Evolutionary conservation across 2,329 filamentous ascomycete species (phyloP).

Genomic region (Myrmaecium sp.): DNA sequence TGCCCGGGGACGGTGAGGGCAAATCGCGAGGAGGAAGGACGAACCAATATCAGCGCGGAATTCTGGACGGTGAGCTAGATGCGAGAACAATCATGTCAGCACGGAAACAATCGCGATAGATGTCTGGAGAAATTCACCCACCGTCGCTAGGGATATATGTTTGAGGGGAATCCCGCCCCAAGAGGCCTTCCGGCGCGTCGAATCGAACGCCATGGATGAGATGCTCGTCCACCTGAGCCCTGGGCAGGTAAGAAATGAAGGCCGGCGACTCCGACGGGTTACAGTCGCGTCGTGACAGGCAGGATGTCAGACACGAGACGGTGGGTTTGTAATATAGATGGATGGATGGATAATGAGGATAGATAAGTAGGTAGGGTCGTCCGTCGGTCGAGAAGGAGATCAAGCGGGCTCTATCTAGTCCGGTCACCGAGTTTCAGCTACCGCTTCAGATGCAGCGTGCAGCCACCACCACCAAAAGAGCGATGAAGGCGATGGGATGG

Average conservation of each 20-base stretch:
- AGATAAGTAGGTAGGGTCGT: background rate
- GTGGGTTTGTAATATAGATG: background rate
- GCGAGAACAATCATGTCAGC: constrained; percentile 13
- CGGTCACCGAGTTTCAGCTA: background rate
- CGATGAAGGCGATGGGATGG: too few species aligned
- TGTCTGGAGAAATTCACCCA: constrained; percentile 19
- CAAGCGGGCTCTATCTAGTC: background rate
- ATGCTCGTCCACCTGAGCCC: background rate
- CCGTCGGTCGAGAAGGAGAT: background rate
- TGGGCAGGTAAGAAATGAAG: background rate
- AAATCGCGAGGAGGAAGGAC: constrained; percentile 8
- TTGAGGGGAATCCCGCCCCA: constrained; percentile 46
- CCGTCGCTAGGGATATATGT: constrained; percentile 48
- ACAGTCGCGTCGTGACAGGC: background rate
- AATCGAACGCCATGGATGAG: constrained; percentile 3
- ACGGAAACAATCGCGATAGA: constrained; percentile 1
- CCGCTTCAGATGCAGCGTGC: too few species aligned
- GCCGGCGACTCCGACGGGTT: background rate
- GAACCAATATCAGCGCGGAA: constrained; percentile 56
- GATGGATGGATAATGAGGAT: background rate
- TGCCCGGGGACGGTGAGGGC: background rate
- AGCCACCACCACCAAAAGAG: too few species aligned
- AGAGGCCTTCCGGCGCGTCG: constrained; percentile 10
- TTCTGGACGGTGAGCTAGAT: constrained; percentile 62
- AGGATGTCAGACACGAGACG: background rate